Evolutionary conservation across 2,329 filamentous ascomycete species (phyloP).

Genomic region (Dothistroma septosporum): DNA sequence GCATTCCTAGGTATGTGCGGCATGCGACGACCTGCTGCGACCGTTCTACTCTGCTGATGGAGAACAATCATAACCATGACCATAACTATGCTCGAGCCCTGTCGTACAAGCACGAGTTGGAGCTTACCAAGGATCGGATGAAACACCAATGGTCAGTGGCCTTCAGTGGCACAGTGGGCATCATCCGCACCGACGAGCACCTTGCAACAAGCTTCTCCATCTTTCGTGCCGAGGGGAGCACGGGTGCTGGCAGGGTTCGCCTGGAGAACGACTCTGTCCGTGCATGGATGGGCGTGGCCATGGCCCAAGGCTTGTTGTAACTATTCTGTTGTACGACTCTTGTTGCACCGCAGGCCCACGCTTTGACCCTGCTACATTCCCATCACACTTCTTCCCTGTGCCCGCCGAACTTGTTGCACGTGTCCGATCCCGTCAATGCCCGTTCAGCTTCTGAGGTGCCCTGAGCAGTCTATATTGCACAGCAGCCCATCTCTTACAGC

Average conservation of each 20-base stretch:
- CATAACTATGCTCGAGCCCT: neutral
- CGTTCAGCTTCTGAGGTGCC: neutral
- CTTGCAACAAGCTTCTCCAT: neutral
- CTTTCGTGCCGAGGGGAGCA: neutral
- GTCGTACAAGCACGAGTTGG: neutral
- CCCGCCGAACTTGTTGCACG: neutral
- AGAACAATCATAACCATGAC: neutral
- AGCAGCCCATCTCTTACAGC: neutral
- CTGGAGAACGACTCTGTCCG: neutral
- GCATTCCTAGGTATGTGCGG: neutral
- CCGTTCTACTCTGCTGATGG: neutral
- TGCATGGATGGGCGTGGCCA: neutral
- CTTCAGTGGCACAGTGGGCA: neutral
- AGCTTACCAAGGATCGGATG: neutral
- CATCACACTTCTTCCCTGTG: neutral
- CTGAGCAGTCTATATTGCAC: neutral
- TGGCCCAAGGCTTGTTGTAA: neutral
- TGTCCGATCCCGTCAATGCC: neutral
- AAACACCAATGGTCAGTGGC: neutral
- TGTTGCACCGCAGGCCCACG: neutral
- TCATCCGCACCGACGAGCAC: neutral
- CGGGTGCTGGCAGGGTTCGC: neutral
- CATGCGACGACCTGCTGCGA: too few species aligned
- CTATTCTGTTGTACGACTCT: neutral
- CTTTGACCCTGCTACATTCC: neutral